These are phyloP conservation scores for Eucalyptus dawsonii DNA, from an alignment of 345 rosid genomes.

Conservation along the genomic window DNA sequence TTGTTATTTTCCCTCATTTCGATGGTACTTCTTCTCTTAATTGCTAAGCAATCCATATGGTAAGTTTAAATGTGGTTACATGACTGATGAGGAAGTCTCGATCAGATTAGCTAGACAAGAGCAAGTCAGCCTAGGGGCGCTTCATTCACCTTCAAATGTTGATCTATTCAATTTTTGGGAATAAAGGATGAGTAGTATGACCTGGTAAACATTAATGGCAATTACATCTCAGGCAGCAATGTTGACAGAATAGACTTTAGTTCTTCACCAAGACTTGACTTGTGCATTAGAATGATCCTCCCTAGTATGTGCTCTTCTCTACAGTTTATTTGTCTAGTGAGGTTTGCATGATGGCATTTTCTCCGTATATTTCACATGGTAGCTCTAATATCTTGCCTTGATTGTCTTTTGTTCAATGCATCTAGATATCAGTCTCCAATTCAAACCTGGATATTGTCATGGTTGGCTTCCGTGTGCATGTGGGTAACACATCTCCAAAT, in stretches of 20 bases:
- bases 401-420: constrained; percentile 11
- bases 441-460: constrained; percentile 93
- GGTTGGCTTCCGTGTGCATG: constrained; percentile 95
- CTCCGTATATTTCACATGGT: neutral
- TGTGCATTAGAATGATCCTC: neutral
- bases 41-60: neutral
- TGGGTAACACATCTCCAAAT: constrained; percentile 82
- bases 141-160: neutral
- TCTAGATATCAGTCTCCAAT: constrained; percentile 67
- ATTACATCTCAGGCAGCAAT: neutral
- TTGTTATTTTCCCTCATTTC: neutral
- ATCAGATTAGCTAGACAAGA: neutral
- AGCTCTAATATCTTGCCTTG: neutral
- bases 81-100: neutral
- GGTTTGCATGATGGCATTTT: neutral
- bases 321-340: neutral
- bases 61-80: neutral
- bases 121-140: neutral
- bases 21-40: neutral
- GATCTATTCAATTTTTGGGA: neutral
- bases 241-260: neutral
- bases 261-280: neutral
- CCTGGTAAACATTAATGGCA: neutral
- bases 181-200: neutral
- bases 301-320: neutral